Percentiles rank a stretch among this genome's conserved stretches.
Evolutionary conservation across 2,329 filamentous ascomycete genomes (phyloP).

Genomic region (Hypoxylon sp.): DNA sequence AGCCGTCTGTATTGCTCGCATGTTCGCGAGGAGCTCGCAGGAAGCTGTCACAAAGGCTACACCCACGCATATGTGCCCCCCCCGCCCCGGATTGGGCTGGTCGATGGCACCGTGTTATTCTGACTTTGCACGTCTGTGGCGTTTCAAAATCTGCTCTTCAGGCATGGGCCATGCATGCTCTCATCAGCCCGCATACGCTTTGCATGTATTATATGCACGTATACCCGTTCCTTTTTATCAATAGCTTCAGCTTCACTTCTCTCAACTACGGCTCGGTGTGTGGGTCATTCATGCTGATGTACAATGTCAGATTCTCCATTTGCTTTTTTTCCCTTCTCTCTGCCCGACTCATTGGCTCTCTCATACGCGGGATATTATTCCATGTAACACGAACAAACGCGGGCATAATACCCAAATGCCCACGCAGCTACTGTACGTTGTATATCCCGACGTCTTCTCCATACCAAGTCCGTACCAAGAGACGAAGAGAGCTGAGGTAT

Average conservation of each 20-base stretch:
- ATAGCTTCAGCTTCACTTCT: conserved; percentile 15
- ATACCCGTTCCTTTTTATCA: conserved; percentile 27
- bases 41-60: conserved; percentile 23
- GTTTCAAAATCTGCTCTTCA: conserved; percentile 29
- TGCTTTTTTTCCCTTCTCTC: conserved; percentile 9
- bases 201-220: conserved; percentile 26
- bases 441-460: conserved; percentile 13
- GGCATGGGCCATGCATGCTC: conserved; percentile 19
- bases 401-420: conserved; percentile 11
- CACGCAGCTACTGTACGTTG: too few species aligned
- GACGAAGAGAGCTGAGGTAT: background rate
- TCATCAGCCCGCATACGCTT: conserved; percentile 23
- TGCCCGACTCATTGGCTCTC: conserved; percentile 10
- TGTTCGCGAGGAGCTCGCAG: conserved; percentile 25
- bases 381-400: conserved; percentile 25
- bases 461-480: too few species aligned
- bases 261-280: conserved; percentile 13
- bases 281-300: conserved; percentile 24
- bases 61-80: conserved; percentile 8
- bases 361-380: conserved; percentile 4
- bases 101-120: conserved; percentile 24
- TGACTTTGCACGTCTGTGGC: conserved; percentile 17
- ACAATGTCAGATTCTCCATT: conserved; percentile 20
- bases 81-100: conserved; percentile 15
- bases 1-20: conserved; percentile 26